Evolutionary conservation across 164 flowering plant genomes (phyloP), one percentile per base, ranked within the genome.

Genomic region (Hamamelis virginiana): DNA sequence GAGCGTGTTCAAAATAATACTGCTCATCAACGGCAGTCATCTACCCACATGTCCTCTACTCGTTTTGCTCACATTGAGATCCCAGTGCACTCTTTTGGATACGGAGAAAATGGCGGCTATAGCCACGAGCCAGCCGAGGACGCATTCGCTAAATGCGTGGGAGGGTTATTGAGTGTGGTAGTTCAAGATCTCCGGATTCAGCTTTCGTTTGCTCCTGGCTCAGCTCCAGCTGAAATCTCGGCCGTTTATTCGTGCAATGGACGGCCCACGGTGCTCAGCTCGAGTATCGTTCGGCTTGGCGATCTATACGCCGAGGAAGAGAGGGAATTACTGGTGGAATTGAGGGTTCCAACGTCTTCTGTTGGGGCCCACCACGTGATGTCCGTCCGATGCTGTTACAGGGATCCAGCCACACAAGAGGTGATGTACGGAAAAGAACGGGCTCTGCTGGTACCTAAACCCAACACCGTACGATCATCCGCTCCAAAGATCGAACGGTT

Each of bases 251-350:
- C 87, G 0, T 74, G 76, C 57, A 70, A 55, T 18, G 92, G 82
- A 1, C 77, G 85, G 66, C 93, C 96, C 1, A 64, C 79, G 1
- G 71, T 71, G 11, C 66, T 85, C 18, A 79, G 79, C n/a, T 73
- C 90, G 1, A 80, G 80, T 2, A 77, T 86, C 1, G 62, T 90
- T 3, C 81, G 85, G 62, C 79, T 95, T 3, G 98, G 99, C 5
- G 91, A 94, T 69, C 69, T 94, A 11, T 91, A 89, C 82, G 94
- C 96, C 11, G 97, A 88, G 74, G 97, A 95, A 58, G 99, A 95
- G 72, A 78, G 87, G 61, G 97, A 92, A 65, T 22, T 91, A 6
- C 82, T 95, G 0, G 80, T 95, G 12, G 98, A 95, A 70, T 51
- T 95, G 25, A 72, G 80, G 22, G 90, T 86, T 13, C 94, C 96